Evolutionary conservation across 805 yeast genomes (phyloP), one percentile per base, ranked within the genome.

Genomic region (Candida germanica): DNA sequence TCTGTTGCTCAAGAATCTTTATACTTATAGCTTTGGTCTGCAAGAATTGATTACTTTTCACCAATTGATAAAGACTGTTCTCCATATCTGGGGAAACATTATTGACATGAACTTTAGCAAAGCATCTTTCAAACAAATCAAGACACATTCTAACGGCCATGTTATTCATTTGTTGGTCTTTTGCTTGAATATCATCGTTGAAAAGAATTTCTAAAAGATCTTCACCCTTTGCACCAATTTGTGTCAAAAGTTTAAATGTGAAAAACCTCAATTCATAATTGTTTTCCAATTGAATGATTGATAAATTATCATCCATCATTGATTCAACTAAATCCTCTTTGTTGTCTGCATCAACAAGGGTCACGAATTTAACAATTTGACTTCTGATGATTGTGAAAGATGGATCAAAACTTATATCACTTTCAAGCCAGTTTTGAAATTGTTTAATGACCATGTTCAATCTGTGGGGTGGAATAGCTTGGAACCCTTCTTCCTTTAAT

Each of bases 401-500:
- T 0, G 61, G 56, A 13, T 80, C 87, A 52, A 75, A 82, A 1
- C 83, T 77, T 33, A 71, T 47, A 14, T 77, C 87, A 11, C 80
- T 69, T 16, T 79, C 83, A 15, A 81, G 46, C 86, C 89, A 82
- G 13, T 58, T 59, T 4, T 56, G 50, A 1, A 87, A 44, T 4
- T 74, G 69, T 27, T 66, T 71, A 13, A 85, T 42, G 6, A 82
- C 58, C 86, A 83, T 76, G 28, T 68, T 72, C 26, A 82, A 61
- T 46, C 93, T 71, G 49, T 80, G 88, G 3, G 73, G 66, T 5
- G 86, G 82, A 17, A 84, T 59, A 2, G 79, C 66, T n/a, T 53
- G 58, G 29, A 58, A 60, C 6, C 26, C 32, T 8, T 32, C 36
- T 6, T 46, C 44, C 17, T 63, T 66, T 2, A 58, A 40, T 33